Base-by-base conservation (phyloP, 2,329 filamentous ascomycete genomes). In the Pyrenochaeta sp. region DNA sequence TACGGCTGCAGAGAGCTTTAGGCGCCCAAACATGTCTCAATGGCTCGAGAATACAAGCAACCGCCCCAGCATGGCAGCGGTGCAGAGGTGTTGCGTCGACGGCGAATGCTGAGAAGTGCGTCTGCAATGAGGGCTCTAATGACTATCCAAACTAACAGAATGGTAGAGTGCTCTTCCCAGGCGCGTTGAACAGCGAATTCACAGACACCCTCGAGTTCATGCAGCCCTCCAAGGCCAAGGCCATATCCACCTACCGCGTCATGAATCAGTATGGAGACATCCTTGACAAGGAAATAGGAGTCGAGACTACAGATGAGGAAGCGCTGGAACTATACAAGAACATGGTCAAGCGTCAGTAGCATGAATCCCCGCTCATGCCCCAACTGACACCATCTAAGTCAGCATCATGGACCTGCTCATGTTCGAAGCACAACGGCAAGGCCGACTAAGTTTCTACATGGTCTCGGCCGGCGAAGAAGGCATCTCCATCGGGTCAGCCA, bases 381-480 rank as follows among this genome's bases (percentile, higher is more conserved):
- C 7, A 28, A 20, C 35, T 57, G 31, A 57, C 48, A 11, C 8
- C 22, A n/a, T 26, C 18, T 14, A 50, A 79, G 82, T 87, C 42
- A 85, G 88, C 42, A 88, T 97, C 57, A 94, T 99, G 90, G 94
- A 99, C 67, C 72, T 96, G 41, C 89, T 97, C 68, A 97, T 97
- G 92, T 96, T 96, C 65, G 94, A 99, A 65, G 92, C 94, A 0
- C 94, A 99, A 73, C 81, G 94, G 31, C 94, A 99, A 73, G 92
- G 92, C n/a, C 84, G 90, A 14, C 75, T 96, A 42, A 92, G 87
- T 71, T 99, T 99, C 74, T 99, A 99, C 74, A 97, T 99, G 89
- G 79, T 87, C 26, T 93, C 89, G 24, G 89, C 91, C 0, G 92
- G 92, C 44, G 92, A 96, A 76, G 94, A 99, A 78, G 94, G 93